A percentile compares a stretch with the other conserved stretches of the same genome.
Conservation (phyloP, 805 yeast genomes). For the Clavispora phyllophila region DNA sequence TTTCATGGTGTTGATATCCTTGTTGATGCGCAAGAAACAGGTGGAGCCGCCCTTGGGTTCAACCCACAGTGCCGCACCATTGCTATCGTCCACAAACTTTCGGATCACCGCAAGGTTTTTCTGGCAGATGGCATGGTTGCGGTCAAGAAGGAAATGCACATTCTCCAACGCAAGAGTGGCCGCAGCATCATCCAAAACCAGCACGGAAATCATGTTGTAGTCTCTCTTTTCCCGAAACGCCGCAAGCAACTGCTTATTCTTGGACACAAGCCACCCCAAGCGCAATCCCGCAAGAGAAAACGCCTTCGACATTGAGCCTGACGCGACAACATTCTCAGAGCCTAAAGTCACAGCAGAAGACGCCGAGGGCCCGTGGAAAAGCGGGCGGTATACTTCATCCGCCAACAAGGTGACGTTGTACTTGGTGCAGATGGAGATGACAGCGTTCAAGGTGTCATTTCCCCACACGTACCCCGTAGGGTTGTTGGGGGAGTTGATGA, state of each 20-base stretch:
- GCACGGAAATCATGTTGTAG: conserved; percentile 47
- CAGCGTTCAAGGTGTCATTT: conserved; percentile 25
- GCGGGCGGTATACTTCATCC: conserved; percentile 54
- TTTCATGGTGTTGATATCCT: conserved; percentile 22
- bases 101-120: conserved; percentile 33
- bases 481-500: conserved; percentile 35
- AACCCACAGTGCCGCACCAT: conserved; percentile 35
- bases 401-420: conserved; percentile 34
- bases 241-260: conserved; percentile 23
- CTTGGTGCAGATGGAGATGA: conserved; percentile 32
- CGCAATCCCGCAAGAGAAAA: conserved; percentile 50
- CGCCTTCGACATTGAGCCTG: conserved; percentile 52
- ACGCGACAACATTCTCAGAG: conserved; percentile 40
- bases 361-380: conserved; percentile 35
- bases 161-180: conserved; percentile 41
- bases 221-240: conserved; percentile 40
- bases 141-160: conserved; percentile 27
- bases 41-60: conserved; percentile 47
- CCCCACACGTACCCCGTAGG: conserved; percentile 39
- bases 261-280: conserved; percentile 47
- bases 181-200: conserved; percentile 41
- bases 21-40: conserved; percentile 33
- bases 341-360: conserved; percentile 36
- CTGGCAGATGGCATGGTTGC: conserved; percentile 37
- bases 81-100: conserved; percentile 24